phyloP scores from a whole-genome alignment of 805 yeast species.

The Spathaspora girioi region DNA sequence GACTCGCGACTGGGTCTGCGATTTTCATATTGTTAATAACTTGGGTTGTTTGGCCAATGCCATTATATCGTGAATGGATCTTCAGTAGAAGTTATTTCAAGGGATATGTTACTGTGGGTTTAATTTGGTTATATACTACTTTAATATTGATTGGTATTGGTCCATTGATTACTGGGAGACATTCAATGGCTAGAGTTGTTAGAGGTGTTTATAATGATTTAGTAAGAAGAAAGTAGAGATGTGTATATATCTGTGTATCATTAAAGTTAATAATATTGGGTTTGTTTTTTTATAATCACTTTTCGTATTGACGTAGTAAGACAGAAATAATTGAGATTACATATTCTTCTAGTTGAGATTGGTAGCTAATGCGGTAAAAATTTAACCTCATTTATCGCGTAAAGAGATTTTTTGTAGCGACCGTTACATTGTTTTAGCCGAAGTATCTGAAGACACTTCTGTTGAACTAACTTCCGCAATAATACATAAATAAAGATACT shows the following conservation, averaged over 20 bases:
- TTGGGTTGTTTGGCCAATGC: conserved; percentile 42
- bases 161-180: conserved; percentile 33
- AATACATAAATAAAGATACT: too few relatives aligned
- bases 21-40: conserved; percentile 26
- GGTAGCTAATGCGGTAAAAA: too few relatives aligned
- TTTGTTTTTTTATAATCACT: too few relatives aligned
- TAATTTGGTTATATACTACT: conserved; percentile 38
- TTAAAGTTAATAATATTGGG: not conserved
- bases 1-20: conserved; percentile 22
- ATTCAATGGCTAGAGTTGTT: conserved; percentile 19
- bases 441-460: too few relatives aligned
- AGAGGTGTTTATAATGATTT: conserved; percentile 18
- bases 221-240: conserved; percentile 5
- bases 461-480: too few relatives aligned
- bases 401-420: too few relatives aligned
- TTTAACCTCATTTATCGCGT: too few relatives aligned
- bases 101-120: conserved; percentile 35
- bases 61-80: conserved; percentile 40
- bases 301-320: too few relatives aligned
- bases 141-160: conserved; percentile 28
- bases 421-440: too few relatives aligned
- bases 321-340: too few relatives aligned
- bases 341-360: too few relatives aligned
- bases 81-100: conserved; percentile 33
- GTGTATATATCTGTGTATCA: not conserved